Evolutionary conservation across 768 basidiomycete genomes (phyloP).

Genomic region (Psilocybe azurescens): DNA sequence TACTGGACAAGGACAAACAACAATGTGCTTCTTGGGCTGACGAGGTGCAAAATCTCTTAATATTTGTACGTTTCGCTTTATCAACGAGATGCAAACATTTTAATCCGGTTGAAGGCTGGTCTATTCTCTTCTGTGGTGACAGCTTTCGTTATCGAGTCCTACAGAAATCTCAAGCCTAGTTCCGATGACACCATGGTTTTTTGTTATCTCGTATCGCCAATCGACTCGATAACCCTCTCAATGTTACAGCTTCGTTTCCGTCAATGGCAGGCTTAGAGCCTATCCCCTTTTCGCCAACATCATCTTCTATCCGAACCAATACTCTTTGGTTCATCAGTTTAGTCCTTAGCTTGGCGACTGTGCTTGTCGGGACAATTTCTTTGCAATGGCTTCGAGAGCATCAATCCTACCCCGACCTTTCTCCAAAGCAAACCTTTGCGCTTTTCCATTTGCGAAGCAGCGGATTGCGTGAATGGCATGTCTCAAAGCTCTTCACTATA

Average conservation of each 20-base stretch:
- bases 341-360: constrained; percentile 18
- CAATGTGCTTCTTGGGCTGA: constrained; percentile 25
- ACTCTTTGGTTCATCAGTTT: constrained; percentile 22
- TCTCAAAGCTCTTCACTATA: constrained; percentile 27
- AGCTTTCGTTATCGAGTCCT: constrained; percentile 27
- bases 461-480: constrained; percentile 30
- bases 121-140: constrained; percentile 30
- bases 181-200: constrained; percentile 15
- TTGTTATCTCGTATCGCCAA: constrained; percentile 13
- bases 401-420: constrained; percentile 11
- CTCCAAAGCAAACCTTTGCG: constrained; percentile 14
- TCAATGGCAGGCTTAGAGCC: neutral
- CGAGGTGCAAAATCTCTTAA: constrained; percentile 29
- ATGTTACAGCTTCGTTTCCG: neutral
- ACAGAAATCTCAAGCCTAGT: constrained; percentile 22
- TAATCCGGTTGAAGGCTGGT: constrained; percentile 21
- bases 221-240: neutral
- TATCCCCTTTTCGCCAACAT: neutral
- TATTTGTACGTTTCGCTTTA: constrained; percentile 23
- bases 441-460: constrained; percentile 31
- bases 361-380: constrained; percentile 19
- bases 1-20: constrained; percentile 15
- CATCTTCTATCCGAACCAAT: constrained; percentile 18
- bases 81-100: neutral
- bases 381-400: constrained; percentile 25